Conservation (phyloP, 169 alveolate genomes). For the Miamiensis avidus region DNA sequence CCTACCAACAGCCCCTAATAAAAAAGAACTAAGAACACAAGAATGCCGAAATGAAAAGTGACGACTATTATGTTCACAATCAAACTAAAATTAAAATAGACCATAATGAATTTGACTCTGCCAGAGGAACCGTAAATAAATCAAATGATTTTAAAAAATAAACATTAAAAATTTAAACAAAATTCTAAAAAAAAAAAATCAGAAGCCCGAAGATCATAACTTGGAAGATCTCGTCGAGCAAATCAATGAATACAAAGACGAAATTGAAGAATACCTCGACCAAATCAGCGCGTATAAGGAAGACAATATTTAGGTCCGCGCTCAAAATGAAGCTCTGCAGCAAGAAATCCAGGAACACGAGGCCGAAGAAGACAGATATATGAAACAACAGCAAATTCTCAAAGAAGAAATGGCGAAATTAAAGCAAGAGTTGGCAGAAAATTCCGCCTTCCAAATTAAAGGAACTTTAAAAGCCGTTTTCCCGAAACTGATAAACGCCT, state of each 20-base stretch:
- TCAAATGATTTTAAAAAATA: too few relatives aligned
- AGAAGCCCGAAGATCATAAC: not conserved
- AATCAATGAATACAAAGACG: not conserved
- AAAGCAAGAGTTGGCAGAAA: not conserved
- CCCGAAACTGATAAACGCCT: not conserved
- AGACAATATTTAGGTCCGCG: not conserved
- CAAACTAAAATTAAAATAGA: not conserved
- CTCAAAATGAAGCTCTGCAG: not conserved
- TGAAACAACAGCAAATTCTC: not conserved
- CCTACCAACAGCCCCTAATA: not conserved
- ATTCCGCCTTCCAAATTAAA: not conserved
- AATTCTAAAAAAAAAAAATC: too few relatives aligned
- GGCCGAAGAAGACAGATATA: not conserved
- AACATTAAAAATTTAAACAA: not conserved
- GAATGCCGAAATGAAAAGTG: not conserved
- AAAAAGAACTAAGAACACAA: not conserved
- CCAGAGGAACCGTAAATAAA: not conserved
- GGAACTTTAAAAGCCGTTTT: not conserved
- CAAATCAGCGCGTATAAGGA: not conserved
- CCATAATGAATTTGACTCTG: not conserved
- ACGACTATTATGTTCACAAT: not conserved
- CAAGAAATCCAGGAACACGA: not conserved
- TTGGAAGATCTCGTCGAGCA: not conserved
- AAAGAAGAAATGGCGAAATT: not conserved
- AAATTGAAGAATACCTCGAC: not conserved